Base-by-base conservation (phyloP, 2,329 filamentous ascomycete genomes). In the Calonectria hawksworthii region DNA sequence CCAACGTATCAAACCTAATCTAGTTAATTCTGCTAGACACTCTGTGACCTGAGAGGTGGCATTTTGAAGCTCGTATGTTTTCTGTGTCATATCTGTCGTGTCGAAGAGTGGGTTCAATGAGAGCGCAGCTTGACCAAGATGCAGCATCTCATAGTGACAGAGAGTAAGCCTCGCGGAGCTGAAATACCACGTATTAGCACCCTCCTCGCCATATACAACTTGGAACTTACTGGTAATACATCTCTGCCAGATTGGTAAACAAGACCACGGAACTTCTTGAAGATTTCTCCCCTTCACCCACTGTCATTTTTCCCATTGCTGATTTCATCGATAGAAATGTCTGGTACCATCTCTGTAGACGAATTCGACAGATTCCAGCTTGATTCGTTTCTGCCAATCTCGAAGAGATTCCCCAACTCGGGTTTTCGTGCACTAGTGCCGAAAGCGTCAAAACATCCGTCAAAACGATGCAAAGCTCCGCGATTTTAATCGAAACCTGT, bases 161-260 rank as follows among this genome's bases (percentile, higher is more conserved):
- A 81, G 72, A 0, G 79, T 79, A 0, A 81, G 26, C 0, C 78
- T 50, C 1, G 79, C 79, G 0, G 79, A 81, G 14, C 79, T 81
- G 10, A 0, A 0, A 3, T 3, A 5, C 26, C 71, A 16, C 65
- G 36, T 4, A 28, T 51, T 34, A 64, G 26, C 16, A 21, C 10
- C 8, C 41, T 16, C 6, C n/a, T 47, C 9, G 13, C 13, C n/a
- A 3, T 3, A 9, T 10, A 6, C n/a, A 10, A 13, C 9, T 13
- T 9, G 16, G 9, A 28, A 76, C 79, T 74, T 18, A 81, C 79
- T 81, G 79, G 11, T 81, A 81, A 10, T 81, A 81, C 78, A 81
- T 81, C 70, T 81, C 79, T 6, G 80, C 74, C 2, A 81, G 65
- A 28, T 81, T 80, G 1, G 76, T 79, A 11, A 80, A 81, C 2